Evolutionary conservation across 257 asterid genomes (phyloP).

Genomic region (Capsicum rhomboideum): DNA sequence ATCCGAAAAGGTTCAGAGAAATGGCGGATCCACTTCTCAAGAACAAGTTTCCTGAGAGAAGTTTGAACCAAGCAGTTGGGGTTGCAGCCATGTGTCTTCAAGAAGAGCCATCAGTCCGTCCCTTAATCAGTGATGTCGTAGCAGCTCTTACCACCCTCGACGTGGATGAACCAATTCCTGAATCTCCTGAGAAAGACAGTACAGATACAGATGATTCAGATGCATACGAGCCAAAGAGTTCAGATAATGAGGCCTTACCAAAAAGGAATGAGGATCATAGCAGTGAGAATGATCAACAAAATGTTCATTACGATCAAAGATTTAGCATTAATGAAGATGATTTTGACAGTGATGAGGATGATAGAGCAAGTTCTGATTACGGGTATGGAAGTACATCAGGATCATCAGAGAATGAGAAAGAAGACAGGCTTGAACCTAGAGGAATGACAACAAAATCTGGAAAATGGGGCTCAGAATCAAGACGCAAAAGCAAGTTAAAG

Average conservation of each 20-base stretch:
- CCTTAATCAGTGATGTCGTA: slow-evolving; percentile 58
- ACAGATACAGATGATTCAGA: neutral
- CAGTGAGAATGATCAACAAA: slow-evolving; percentile 3
- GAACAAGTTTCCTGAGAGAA: slow-evolving; percentile 34
- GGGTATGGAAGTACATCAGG: slow-evolving; percentile 1
- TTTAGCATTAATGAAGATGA: neutral
- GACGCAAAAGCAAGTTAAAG: slow-evolving; percentile 3
- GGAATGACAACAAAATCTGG: neutral
- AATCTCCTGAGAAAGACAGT: slow-evolving; percentile 6
- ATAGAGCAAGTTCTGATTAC: neutral
- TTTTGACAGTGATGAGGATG: neutral
- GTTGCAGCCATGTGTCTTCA: slow-evolving; percentile 88
- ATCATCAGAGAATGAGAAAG: neutral
- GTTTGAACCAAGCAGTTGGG: slow-evolving; percentile 78
- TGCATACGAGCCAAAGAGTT: neutral
- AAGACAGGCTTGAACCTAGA: neutral
- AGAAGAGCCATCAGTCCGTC: slow-evolving; percentile 81
- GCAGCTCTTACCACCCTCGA: slow-evolving; percentile 61
- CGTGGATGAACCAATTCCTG: slow-evolving; percentile 19
- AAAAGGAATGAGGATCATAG: neutral
- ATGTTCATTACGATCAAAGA: neutral
- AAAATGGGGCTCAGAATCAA: neutral
- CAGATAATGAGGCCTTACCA: neutral
- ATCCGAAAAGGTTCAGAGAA: slow-evolving; percentile 59
- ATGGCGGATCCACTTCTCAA: slow-evolving; percentile 73